Evolutionary conservation across 2,329 filamentous ascomycete genomes (phyloP).

Genomic region (Metarhizium robertsii): DNA sequence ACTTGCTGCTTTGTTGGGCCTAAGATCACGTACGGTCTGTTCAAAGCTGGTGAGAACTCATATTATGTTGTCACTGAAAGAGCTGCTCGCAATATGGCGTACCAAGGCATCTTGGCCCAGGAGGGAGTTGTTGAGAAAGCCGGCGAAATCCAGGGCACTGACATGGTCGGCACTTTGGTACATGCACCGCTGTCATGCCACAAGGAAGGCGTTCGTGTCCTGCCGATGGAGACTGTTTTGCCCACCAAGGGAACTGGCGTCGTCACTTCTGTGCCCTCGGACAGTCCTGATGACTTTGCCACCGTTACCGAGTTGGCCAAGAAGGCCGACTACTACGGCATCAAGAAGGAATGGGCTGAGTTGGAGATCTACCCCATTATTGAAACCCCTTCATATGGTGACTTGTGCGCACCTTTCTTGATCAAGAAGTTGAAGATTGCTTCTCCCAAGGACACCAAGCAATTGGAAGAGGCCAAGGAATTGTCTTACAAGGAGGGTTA

Average conservation of each 20-base stretch:
- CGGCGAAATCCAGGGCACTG: constrained; percentile 65
- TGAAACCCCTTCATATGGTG: constrained; percentile 76
- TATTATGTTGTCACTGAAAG: constrained; percentile 79
- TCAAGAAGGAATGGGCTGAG: constrained; percentile 94
- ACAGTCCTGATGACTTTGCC: constrained; percentile 88
- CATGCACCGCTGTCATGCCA: constrained; percentile 83
- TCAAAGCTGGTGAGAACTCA: constrained; percentile 66
- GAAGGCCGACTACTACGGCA: constrained; percentile 93
- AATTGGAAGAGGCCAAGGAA: constrained; percentile 90
- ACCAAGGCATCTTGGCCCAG: constrained; percentile 74
- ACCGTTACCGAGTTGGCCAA: constrained; percentile 82
- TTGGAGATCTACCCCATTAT: constrained; percentile 85
- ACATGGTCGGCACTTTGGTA: constrained; percentile 80
- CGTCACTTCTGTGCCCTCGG: constrained; percentile 89
- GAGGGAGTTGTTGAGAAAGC: constrained; percentile 69
- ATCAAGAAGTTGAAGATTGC: constrained; percentile 93
- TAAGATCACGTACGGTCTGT: constrained; percentile 81
- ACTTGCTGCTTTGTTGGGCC: constrained; percentile 93
- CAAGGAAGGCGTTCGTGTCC: constrained; percentile 71
- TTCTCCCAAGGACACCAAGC: constrained; percentile 85
- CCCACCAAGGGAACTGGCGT: constrained; percentile 94
- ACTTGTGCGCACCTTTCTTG: constrained; percentile 72
- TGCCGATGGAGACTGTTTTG: constrained; percentile 92
- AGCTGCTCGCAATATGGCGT: constrained; percentile 92
- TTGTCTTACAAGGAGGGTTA: constrained; percentile 95